Percentiles rank a stretch among this genome's conserved stretches.
Evolutionary conservation across 768 basidiomycete species (phyloP).

Genomic region (Mycena maculata): DNA sequence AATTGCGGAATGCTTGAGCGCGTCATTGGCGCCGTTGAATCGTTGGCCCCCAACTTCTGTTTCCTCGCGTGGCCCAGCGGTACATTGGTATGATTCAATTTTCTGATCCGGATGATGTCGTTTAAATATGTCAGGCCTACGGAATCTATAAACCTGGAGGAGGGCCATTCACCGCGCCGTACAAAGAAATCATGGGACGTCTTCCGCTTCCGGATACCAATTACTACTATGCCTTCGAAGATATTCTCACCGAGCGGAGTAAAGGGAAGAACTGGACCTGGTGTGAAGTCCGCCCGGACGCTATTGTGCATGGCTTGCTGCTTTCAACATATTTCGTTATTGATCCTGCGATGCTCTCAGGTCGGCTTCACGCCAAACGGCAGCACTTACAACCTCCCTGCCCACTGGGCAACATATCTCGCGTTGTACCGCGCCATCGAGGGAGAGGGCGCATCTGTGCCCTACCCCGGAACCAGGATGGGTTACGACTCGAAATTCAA

Average conservation of each 20-base stretch:
- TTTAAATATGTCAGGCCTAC: constrained; percentile 12
- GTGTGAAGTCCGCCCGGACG: constrained; percentile 28
- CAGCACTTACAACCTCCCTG: constrained; percentile 28
- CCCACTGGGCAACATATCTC: constrained; percentile 32
- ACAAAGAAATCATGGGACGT: constrained; percentile 29
- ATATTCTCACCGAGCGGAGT: constrained; percentile 22
- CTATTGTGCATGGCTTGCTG: constrained; percentile 11
- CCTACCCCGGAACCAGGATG: constrained; percentile 22
- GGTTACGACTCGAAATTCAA: constrained; percentile 24
- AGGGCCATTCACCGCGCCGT: constrained; percentile 22
- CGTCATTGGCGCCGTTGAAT: constrained; percentile 24
- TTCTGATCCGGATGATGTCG: no score
- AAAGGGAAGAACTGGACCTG: constrained; percentile 31
- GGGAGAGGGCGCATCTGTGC: constrained; percentile 28
- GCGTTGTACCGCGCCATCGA: constrained; percentile 24
- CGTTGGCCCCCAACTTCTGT: constrained; percentile 18
- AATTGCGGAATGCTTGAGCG: constrained; percentile 30
- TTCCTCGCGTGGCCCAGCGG: constrained; percentile 26
- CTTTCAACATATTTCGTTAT: not conserved
- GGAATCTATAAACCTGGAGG: constrained; percentile 31
- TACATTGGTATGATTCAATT: constrained; percentile 15
- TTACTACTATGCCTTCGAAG: constrained; percentile 25
- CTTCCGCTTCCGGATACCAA: constrained; percentile 28
- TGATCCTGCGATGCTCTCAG: not conserved
- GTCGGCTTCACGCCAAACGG: constrained; percentile 30